Evolutionary conservation across 805 yeast species (phyloP), one percentile per base, ranked within the genome.

Genomic region (Cyberlindnera mrakii): DNA sequence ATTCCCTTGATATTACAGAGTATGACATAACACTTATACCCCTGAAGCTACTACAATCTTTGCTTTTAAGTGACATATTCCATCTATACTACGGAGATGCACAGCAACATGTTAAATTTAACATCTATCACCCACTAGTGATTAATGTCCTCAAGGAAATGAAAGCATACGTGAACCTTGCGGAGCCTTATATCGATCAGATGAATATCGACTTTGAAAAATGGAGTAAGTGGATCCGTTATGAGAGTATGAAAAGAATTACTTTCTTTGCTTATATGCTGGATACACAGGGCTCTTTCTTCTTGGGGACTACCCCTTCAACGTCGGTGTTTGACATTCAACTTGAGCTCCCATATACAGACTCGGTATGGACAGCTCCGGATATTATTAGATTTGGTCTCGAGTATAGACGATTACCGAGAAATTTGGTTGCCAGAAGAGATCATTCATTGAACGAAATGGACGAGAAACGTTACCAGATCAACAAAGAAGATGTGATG

Each of bases 171-270:
- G 32, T 34, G 15, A 34, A 46, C 18, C 33, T 46, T 31, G 31
- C 37, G 27, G 55, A 49, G 36, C 52, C 57, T 5, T 41, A 17
- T 17, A 35, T 37, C 18, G 37, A 37, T 27, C 16, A 42, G 14
- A 19, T 42, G 29, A 25, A 20, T 27, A 18, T 48, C 47, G 36
- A 48, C 20, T 43, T 37, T 17, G 38, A 37, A 4, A 30, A 45
- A 6, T 75, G 80, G 80, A 45, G 53, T 8, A 62, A 66, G 17
- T 75, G 80, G 80, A 60, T 68, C 3, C 44, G 58, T 19, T 68
- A 66, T 48, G 80, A 76, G 48, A 57, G 69, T 29, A 52, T 65
- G 43, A 75, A 74, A 49, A 53, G 77, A 42, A 49, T 66, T 4
- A 67, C 69, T 0, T 70, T 62, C 39, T 67, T 71, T 44, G 68